These are phyloP conservation scores for Eutrema yunnanense DNA, from an alignment of 345 rosid genomes.

Conservation along the genomic window DNA sequence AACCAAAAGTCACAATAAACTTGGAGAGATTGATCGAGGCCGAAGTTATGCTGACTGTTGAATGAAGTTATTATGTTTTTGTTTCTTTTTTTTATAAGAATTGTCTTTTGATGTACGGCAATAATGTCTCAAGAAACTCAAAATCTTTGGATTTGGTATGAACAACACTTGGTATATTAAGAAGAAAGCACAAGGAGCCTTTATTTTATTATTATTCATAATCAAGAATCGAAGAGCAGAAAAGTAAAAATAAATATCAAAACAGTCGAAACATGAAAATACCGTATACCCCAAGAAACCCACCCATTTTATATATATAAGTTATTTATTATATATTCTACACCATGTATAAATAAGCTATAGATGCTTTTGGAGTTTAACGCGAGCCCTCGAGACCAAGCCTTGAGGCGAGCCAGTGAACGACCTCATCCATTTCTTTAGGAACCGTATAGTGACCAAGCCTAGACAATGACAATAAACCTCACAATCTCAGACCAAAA, in stretches of 20 bases:
- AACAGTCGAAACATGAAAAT: constrained; percentile 4
- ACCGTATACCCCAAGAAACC: constrained; percentile 32
- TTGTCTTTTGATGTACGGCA: constrained; percentile 2
- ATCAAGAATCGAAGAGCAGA: constrained; percentile 22
- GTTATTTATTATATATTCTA: background rate
- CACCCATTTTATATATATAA: background rate
- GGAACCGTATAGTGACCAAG: constrained; percentile 92
- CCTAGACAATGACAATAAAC: constrained; percentile 35
- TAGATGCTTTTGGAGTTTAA: constrained; percentile 6
- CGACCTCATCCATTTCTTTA: constrained; percentile 72
- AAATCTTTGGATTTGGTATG: constrained; percentile 13
- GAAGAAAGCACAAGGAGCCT: background rate
- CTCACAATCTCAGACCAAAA: background rate
- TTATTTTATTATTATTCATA: constrained; percentile 15
- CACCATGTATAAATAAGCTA: constrained; percentile 11
- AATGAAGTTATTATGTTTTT: constrained; percentile 6
- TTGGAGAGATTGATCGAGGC: background rate
- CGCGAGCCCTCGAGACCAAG: constrained; percentile 70
- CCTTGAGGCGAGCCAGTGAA: constrained; percentile 65
- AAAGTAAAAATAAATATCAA: constrained; percentile 13
- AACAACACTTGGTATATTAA: background rate
- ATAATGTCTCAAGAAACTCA: constrained; percentile 18
- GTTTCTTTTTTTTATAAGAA: background rate
- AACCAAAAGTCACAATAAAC: constrained; percentile 30
- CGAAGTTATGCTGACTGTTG: background rate